Base-by-base conservation (phyloP, 352 stramenopile species). In the Phytophthora boehmeriae region DNA sequence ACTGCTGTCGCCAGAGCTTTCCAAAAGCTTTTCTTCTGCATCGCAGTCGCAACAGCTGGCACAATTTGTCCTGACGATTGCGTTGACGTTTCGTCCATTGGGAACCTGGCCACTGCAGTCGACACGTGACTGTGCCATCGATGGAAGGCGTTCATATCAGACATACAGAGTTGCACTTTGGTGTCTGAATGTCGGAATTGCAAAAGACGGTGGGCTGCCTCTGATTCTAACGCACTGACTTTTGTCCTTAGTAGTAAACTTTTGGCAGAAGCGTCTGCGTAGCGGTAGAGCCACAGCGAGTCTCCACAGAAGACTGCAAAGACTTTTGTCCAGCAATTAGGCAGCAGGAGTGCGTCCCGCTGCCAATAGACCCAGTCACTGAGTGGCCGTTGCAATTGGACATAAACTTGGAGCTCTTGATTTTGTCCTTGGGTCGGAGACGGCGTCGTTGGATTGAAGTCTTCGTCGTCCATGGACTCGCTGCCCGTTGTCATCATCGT, bases 351-450 rank as follows among this genome's bases (percentile, higher is more conserved):
- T 9, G 51, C 56, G 48, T 80, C 64, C 5, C 68, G 63, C 52
- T 83, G 74, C 71, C 71, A 83, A 43, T 83, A 80, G 56, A 78
- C 71, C 71, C 71, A 83, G 43, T 78, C 74, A 47, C 59, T 68
- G 2, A 77, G 55, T 39, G 72, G 64, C 2, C 44, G 53, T 11
- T 55, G 52, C 22, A 63, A 27, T 32, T 50, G 53, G 20, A 53
- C 52, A 9, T 58, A 59, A 25, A 54, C 22, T 17, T 68, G 64
- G 14, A 68, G 47, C 34, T 69, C 53, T 22, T 63, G n/a, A 22
- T 44, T 27, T 39, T 13, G 14, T 19, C 11, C 44, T 17, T 4
- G 65, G 48, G 25, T 30, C 6, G 25, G 6, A 30, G 3, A 8
- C 25, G 25, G 25, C 6, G 25, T 30, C 25, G 25, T 30, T 30